phyloP scores from a whole-genome alignment of 83 land plant genomes.

The Larix sibirica region DNA sequence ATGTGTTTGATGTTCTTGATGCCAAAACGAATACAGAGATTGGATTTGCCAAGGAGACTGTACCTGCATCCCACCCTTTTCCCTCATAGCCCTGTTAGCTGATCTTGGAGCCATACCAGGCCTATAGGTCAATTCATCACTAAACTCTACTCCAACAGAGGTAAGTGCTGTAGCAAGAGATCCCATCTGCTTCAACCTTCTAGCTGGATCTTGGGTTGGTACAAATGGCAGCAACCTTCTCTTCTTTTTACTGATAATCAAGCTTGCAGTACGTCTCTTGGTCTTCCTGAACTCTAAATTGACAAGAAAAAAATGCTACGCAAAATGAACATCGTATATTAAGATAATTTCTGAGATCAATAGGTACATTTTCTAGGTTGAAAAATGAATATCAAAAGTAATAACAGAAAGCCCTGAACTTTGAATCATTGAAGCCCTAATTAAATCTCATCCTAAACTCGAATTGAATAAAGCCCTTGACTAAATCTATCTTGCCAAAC shows the following conservation, averaged over 20 bases:
- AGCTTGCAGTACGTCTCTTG: neutral
- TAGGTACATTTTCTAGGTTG: too few relatives aligned
- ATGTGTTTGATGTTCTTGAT: neutral
- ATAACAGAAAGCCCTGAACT: neutral
- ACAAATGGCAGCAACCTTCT: slow-evolving; percentile 75
- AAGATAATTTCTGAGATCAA: too few relatives aligned
- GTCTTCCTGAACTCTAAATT: neutral
- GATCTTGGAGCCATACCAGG: slow-evolving; percentile 82
- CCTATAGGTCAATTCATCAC: slow-evolving; percentile 73
- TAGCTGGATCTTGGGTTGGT: slow-evolving; percentile 63
- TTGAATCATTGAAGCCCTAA: too few relatives aligned
- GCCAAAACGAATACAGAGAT: neutral
- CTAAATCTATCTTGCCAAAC: too few relatives aligned
- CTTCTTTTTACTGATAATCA: slow-evolving; percentile 60
- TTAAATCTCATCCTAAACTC: too few relatives aligned
- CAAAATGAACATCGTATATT: too few relatives aligned
- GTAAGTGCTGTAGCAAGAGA: slow-evolving; percentile 89
- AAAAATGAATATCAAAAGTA: neutral
- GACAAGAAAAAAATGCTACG: too few relatives aligned
- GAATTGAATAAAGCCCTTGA: too few relatives aligned
- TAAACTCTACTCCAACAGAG: slow-evolving; percentile 61
- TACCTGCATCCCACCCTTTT: slow-evolving; percentile 94
- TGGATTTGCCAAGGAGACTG: neutral
- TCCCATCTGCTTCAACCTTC: slow-evolving; percentile 86
- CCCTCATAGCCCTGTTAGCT: slow-evolving; percentile 61